Conservation (phyloP, 179 eudicot species). For the Vitellaria paradoxa region DNA sequence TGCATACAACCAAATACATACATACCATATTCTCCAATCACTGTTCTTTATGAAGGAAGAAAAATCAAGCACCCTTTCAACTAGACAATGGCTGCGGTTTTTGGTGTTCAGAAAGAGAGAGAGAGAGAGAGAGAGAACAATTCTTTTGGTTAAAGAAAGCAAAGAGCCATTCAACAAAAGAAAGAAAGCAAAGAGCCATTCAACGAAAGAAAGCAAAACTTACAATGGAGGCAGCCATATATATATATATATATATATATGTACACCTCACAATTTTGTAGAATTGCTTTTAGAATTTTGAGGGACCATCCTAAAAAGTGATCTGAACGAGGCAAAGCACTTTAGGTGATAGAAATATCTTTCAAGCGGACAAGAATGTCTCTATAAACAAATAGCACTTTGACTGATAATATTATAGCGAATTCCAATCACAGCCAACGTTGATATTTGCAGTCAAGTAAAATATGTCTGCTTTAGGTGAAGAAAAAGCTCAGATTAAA, state of each 20-base stretch:
- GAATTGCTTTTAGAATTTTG: background rate
- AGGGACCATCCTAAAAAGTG: background rate
- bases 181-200: no score
- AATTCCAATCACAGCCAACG: background rate
- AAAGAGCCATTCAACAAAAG: background rate
- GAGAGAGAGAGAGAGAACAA: background rate
- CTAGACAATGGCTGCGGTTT: background rate
- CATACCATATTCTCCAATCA: background rate
- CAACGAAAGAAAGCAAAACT: background rate
- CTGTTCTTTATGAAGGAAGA: background rate
- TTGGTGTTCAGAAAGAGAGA: background rate
- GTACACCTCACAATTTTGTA: background rate
- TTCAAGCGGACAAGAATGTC: background rate
- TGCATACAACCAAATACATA: background rate
- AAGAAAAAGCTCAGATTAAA: background rate
- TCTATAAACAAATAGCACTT: no score
- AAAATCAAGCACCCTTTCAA: slow-evolving; percentile 6
- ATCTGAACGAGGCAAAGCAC: background rate
- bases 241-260: no score
- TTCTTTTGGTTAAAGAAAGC: background rate
- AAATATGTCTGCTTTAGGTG: background rate
- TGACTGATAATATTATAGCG: background rate
- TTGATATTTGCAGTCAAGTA: background rate
- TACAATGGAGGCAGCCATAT: slow-evolving; percentile 10
- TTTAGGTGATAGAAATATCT: background rate